Percentiles rank a stretch among this genome's conserved stretches.
Evolutionary conservation across 805 yeast species (phyloP).

Genomic region (Blastobotrys parvus): DNA sequence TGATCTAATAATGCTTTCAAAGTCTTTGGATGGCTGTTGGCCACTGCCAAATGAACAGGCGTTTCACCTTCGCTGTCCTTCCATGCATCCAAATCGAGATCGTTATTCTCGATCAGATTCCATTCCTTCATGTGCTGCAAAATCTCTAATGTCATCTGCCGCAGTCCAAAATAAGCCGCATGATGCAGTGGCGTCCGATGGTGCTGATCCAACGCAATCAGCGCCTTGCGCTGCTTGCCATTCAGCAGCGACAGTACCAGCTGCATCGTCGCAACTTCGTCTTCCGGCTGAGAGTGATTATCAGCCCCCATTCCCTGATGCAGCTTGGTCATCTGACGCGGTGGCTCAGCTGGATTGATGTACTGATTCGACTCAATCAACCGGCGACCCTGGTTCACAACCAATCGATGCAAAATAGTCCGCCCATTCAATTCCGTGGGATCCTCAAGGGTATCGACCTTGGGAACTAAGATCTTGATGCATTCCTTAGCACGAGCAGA

Average conservation of each 20-base stretch:
- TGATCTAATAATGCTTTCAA: constrained; percentile 45
- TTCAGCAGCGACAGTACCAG: constrained; percentile 53
- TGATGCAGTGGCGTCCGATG: constrained; percentile 83
- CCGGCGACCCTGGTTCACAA: constrained; percentile 63
- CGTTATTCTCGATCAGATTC: constrained; percentile 29
- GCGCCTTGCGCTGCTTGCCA: constrained; percentile 42
- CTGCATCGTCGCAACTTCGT: constrained; percentile 46
- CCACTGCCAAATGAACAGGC: constrained; percentile 75
- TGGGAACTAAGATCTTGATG: constrained; percentile 46
- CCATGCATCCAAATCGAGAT: constrained; percentile 25
- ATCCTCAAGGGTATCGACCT: constrained; percentile 49
- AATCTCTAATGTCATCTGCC: constrained; percentile 49
- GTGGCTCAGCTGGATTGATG: constrained; percentile 43
- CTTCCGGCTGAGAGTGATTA: constrained; percentile 38
- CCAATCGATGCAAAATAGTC: constrained; percentile 77
- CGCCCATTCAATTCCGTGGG: constrained; percentile 70
- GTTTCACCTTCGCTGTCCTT: constrained; percentile 64
- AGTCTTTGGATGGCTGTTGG: constrained; percentile 77
- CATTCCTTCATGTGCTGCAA: constrained; percentile 50
- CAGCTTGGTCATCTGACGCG: constrained; percentile 40
- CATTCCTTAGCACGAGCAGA: constrained; percentile 45
- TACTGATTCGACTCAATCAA: constrained; percentile 9
- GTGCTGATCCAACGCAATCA: constrained; percentile 66
- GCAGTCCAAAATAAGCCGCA: constrained; percentile 78
- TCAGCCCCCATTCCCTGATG: constrained; percentile 53